Conservation (phyloP, 1,139 yeast genomes). For the Yarrowia galli region DNA sequence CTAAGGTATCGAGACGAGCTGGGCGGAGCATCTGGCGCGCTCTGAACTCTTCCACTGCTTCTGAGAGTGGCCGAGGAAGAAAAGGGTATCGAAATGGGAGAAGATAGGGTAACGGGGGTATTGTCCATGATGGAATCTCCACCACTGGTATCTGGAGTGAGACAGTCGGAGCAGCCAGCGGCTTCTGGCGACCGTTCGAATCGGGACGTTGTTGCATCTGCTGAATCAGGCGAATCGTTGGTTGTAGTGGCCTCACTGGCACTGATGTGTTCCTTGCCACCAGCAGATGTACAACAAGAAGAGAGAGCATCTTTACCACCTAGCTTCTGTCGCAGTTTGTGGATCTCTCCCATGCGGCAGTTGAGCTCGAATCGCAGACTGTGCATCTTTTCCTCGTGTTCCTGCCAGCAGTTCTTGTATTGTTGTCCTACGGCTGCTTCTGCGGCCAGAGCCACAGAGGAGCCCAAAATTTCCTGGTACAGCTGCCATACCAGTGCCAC, state of each 20-base stretch:
- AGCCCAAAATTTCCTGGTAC: conserved; percentile 18
- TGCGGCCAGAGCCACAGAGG: conserved; percentile 11
- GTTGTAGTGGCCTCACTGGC: neutral
- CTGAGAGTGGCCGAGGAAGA: neutral
- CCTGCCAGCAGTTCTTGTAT: conserved; percentile 11
- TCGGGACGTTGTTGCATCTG: neutral
- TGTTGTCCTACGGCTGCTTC: conserved; percentile 15
- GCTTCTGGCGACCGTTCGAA: neutral
- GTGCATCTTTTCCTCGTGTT: conserved; percentile 10
- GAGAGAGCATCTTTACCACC: neutral
- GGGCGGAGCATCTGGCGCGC: neutral
- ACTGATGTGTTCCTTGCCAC: neutral
- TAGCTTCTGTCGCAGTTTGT: neutral
- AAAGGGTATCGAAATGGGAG: conserved; percentile 2
- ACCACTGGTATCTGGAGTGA: neutral
- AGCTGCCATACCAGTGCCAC: conserved; percentile 27
- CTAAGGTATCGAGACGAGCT: conserved; percentile 2
- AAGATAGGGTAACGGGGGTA: neutral
- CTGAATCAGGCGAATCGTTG: too few species aligned
- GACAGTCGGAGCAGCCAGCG: neutral
- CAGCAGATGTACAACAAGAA: neutral
- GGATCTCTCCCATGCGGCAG: neutral
- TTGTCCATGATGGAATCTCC: neutral
- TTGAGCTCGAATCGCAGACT: neutral
- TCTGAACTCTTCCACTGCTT: neutral